Conservation (phyloP, 768 basidiomycete genomes). For the Tephrocybe sp. region DNA sequence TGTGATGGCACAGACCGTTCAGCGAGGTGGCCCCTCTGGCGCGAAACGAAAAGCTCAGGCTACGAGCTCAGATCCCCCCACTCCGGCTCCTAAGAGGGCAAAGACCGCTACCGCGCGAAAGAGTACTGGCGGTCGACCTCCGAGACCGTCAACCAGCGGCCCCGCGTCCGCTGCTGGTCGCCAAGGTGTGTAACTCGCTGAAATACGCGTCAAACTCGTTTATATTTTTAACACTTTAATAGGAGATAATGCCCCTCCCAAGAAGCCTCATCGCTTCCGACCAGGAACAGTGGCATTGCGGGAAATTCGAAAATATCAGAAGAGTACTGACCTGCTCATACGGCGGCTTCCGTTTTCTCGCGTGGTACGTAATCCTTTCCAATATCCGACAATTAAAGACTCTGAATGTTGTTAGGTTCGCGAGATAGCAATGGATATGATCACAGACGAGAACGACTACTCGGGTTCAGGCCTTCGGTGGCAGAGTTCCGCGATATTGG, state of each 20-base stretch:
- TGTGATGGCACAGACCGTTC: slow-evolving; percentile 70
- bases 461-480: slow-evolving; percentile 71
- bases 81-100: slow-evolving; percentile 50
- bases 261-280: slow-evolving; percentile 70
- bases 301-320: slow-evolving; percentile 94
- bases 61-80: slow-evolving; percentile 42
- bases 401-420: slow-evolving; percentile 68
- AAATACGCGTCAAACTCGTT: not conserved
- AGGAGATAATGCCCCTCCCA: slow-evolving; percentile 12
- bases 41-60: slow-evolving; percentile 47
- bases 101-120: slow-evolving; percentile 75
- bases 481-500: slow-evolving; percentile 93
- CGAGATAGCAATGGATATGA: slow-evolving; percentile 92
- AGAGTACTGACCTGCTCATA: slow-evolving; percentile 85
- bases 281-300: slow-evolving; percentile 89
- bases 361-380: slow-evolving; percentile 55
- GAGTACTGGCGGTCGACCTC: slow-evolving; percentile 72
- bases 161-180: slow-evolving; percentile 4
- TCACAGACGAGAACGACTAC: slow-evolving; percentile 69
- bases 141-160: slow-evolving; percentile 33
- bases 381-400: not conserved
- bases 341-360: slow-evolving; percentile 91
- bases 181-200: slow-evolving; percentile 1
- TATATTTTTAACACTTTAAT: not conserved
- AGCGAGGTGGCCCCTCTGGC: slow-evolving; percentile 46